Base-by-base conservation (phyloP, 1,284 basidiomycete species). In the Cystobasidium pallidum region DNA sequence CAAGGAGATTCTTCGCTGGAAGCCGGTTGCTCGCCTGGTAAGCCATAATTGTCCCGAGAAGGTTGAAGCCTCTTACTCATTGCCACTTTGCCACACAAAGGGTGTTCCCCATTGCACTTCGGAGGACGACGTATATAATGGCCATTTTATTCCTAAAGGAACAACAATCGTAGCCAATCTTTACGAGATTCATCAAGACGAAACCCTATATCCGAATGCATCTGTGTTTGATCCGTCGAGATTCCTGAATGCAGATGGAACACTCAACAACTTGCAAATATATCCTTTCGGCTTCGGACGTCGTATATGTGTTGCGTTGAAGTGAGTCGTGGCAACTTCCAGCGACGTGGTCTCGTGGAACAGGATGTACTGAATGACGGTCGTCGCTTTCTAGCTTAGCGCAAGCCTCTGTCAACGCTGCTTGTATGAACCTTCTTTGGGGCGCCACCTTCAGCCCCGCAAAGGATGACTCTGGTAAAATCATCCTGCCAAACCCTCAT, bases 1-100 rank as follows among this genome's bases (percentile, higher is more conserved):
- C 11, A 71, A 77, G 21, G 80, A 81, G 66, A 73, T 75, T 10
- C 58, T 80, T 45, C 72, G 80, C 11, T 81, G 80, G 79, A 68
- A 80, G 64, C 76, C 80, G 6, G 76, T 78, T 51, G 76, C 80
- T 0, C 79, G 68, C n/a, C 49, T 74, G 19, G 75, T 78, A 76
- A 58, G 74, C 13, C 49, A 32, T 8, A 32, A 80, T 17, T 81
- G 2, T 10, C 7, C 13, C 30, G 55, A 8, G n/a, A 36, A 7
- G 7, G 17, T 8, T 32, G 17, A 19, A 32, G 57, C 62, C 24
- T 34, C 66, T 19, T 72, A 77, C 47, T 63, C 19, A 62, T 57
- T 24, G 11, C 3, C 24, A 7, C 39, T 80, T 13, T 17, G 8
- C 8, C 8, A 7, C 15, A 58, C n/a, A 8, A 13, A 36, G 55